Base-by-base conservation (phyloP, 129 eudicot genomes). In the Solidago caesia region DNA sequence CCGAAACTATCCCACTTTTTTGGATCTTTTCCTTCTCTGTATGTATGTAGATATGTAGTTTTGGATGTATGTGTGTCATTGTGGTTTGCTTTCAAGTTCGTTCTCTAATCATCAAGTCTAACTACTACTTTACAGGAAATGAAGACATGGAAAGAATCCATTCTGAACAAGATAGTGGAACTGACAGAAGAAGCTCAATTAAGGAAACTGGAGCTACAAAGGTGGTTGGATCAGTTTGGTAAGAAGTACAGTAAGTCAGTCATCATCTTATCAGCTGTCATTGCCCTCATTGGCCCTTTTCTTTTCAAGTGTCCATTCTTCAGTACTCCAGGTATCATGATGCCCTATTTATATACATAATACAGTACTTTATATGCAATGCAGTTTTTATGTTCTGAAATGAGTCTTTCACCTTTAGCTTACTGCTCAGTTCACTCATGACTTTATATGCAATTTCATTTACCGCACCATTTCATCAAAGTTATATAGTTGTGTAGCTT, bases 141-240 rank as follows among this genome's bases (percentile, higher is more conserved):
- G 72, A 94, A 91, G 86, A 82, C 96, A 27, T 94, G 97, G 98
- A 91, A 91, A 81, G 98, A 94, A 44, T 94, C 97, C 0, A 94
- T 88, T 91, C 82, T 94, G 66, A 94, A 84, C 79, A 88, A 79
- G 83, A 94, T 94, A 46, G 91, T 94, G 81, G 91, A 94, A 67
- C 82, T 94, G 80, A 90, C 98, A 7, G 98, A 88, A 87, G 97
- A 90, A 84, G 98, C 98, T 71, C 97, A 91, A 45, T 83, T 62
- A 67, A 88, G 92, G 68, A 94, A 94, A 75, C 98, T 97, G 11
- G 86, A 67, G 76, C 98, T 94, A 70, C 91, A 94, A 73, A 86
- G 98, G 74, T 94, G 98, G 98, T 75, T 94, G 81, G 98, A 94
- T 87, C 88, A 88, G 77, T 94, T 94, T 85, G 98, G 98, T 51